Evolutionary conservation across 306 rosid genomes (phyloP), one percentile per base, ranked within the genome.

Genomic region (Trifolium dubium): DNA sequence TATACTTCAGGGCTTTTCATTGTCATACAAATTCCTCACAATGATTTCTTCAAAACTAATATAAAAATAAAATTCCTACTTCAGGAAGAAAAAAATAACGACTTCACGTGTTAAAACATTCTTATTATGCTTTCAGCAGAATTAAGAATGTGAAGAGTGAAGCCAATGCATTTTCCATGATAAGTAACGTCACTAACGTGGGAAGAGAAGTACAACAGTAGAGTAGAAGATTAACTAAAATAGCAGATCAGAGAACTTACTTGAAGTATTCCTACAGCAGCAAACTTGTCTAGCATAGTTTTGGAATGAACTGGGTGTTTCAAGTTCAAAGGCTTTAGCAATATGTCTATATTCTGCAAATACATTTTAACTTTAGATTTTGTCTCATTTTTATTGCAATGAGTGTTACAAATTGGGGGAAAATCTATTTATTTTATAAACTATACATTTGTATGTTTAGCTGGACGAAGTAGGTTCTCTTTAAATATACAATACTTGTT

Each of bases 201-300:
- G 28, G 62, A 64, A 23, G 64, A 66, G 32, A 14, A 66, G 18
- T 3, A 47, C 34, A 76, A 28, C 17, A 34, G 12, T 53, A 28
- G 32, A 73, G 51, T 50, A 37, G 64, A 39, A 59, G 47, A 71
- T 47, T 31, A 37, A 54, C 60, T 32, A 39, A 73, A 73, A 69
- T 28, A 67, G 80, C 53, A 9, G 56, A 69, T 14, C 46, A 35
- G 28, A 69, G 67, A 64, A 65, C 72, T 63, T 79, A 89, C 97
- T 88, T 89, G 97, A 68, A 93, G 98, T 79, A 93, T 91, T 80
- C 94, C 96, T 64, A 89, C 96, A 31, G 98, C 97, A 68, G 98
- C 96, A 83, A 94, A 91, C 85, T 94, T 91, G 84, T 94, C 97
- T 14, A 73, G 12, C 17, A 91, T 84, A 23, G 92, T 85, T 85